Evolutionary conservation across 176 grass and related monocot species (phyloP), one percentile per base, ranked within the genome.

Genomic region (Eragrostis curvula): DNA sequence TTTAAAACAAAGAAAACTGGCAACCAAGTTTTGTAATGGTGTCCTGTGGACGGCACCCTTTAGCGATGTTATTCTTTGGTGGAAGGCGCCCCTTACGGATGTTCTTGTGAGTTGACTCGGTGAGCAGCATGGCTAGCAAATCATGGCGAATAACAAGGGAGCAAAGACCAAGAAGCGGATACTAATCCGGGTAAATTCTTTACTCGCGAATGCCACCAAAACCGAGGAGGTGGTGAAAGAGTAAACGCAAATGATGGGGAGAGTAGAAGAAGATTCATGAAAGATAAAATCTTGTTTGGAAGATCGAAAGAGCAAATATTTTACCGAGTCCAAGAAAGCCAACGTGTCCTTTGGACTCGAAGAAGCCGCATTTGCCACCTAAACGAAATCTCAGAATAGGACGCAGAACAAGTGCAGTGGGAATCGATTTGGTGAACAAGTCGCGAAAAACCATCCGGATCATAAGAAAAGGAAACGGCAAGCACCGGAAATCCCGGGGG

Each of bases 61-160:
- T n/a, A n/a, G n/a, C n/a, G n/a, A n/a, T n/a, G n/a, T n/a, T n/a
- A n/a, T n/a, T n/a, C n/a, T n/a, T n/a, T n/a, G n/a, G n/a, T n/a
- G n/a, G n/a, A n/a, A n/a, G n/a, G n/a, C n/a, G n/a, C n/a, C n/a
- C n/a, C n/a, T n/a, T n/a, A n/a, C n/a, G n/a, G n/a, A n/a, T n/a
- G n/a, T n/a, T n/a, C n/a, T n/a, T n/a, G n/a, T n/a, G n/a, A n/a
- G n/a, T n/a, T n/a, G n/a, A n/a, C n/a, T n/a, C n/a, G 62, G 78
- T 81, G 82, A 77, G 52, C 18, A 56, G 52, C 8, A 9, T 24
- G 63, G 64, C 47, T 45, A 82, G 48, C 78, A 85, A 82, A 89
- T 82, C 66, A 42, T 78, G 71, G 55, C 83, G 15, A 66, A 76
- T 66, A 85, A 71, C 24, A 18, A 81, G 41, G 87, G 83, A 71